Conservation (phyloP, 352 stramenopile genomes). For the Globisporangium paroecandrum region DNA sequence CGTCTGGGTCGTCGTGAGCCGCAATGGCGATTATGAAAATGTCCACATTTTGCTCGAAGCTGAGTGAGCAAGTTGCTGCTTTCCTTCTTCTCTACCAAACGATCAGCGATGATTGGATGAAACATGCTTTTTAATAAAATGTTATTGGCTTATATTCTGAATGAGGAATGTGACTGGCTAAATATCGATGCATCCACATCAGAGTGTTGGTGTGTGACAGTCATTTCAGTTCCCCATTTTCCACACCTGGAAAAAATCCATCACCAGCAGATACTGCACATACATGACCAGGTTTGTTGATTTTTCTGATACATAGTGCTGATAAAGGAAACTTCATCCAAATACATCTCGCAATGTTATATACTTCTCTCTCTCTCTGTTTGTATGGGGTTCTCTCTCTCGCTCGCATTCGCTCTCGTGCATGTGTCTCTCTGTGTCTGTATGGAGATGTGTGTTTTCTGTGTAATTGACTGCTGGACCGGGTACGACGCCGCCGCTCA, state of each 20-base stretch:
- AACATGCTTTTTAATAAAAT: not conserved
- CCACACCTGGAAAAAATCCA: not conserved
- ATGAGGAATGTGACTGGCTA: not conserved
- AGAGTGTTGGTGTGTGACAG: conserved; percentile 11
- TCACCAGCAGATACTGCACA: too few species aligned
- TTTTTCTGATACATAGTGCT: not conserved
- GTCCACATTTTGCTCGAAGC: not conserved
- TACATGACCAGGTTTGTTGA: too few species aligned
- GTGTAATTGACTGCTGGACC: not conserved
- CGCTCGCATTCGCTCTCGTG: not conserved
- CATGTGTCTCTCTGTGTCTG: not conserved
- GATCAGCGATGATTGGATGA: not conserved
- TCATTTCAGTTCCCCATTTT: conserved; percentile 1
- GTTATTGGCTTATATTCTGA: not conserved
- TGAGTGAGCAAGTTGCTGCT: not conserved
- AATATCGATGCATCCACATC: not conserved
- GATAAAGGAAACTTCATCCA: conserved; percentile 1
- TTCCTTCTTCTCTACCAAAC: not conserved
- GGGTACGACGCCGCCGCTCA: conserved; percentile 21
- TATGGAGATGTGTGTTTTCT: conserved; percentile 1
- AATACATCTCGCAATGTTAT: conserved; percentile 9
- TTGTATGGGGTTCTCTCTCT: not conserved
- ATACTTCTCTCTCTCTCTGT: not conserved
- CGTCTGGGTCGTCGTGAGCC: not conserved
- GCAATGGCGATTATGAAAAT: not conserved